These are phyloP conservation scores for Gigaspora rosea DNA, from an alignment of 192 early-diverging fungal species.

Conservation along the genomic window DNA sequence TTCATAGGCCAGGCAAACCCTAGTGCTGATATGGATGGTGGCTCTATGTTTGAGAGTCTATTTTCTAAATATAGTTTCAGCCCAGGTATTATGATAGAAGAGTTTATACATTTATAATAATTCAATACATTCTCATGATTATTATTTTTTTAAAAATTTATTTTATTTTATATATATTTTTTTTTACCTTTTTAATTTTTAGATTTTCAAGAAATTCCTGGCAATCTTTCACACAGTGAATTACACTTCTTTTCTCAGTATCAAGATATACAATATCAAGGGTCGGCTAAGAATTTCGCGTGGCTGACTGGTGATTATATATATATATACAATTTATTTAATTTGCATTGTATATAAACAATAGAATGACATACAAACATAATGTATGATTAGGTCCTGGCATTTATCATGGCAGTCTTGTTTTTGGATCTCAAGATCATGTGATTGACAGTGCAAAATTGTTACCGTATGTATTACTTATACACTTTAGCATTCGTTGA, in stretches of 20 bases:
- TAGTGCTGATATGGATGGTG: slow-evolving; percentile 51
- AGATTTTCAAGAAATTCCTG: slow-evolving; percentile 62
- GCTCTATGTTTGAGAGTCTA: slow-evolving; percentile 74
- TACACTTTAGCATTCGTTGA: not conserved
- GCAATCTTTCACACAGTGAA: slow-evolving; percentile 55
- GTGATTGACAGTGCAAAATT: slow-evolving; percentile 81
- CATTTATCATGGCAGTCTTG: slow-evolving; percentile 82
- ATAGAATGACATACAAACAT: not conserved
- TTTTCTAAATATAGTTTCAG: slow-evolving; percentile 70
- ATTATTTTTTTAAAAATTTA: too few species aligned
- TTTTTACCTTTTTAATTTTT: slow-evolving; percentile 5
- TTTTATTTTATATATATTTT: too few species aligned
- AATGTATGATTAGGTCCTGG: slow-evolving; percentile 60
- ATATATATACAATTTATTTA: not conserved
- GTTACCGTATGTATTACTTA: slow-evolving; percentile 63
- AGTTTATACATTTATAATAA: slow-evolving; percentile 12
- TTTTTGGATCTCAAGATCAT: slow-evolving; percentile 77
- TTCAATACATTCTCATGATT: too few species aligned
- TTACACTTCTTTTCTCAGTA: slow-evolving; percentile 72
- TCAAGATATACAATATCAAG: slow-evolving; percentile 66
- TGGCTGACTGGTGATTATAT: slow-evolving; percentile 77
- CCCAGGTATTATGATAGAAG: slow-evolving; percentile 54
- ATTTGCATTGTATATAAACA: not conserved
- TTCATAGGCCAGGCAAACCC: slow-evolving; percentile 73
- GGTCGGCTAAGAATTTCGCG: slow-evolving; percentile 77